Conservation (phyloP, 257 asterid genomes). For the Oldenlandia corymbosa region DNA sequence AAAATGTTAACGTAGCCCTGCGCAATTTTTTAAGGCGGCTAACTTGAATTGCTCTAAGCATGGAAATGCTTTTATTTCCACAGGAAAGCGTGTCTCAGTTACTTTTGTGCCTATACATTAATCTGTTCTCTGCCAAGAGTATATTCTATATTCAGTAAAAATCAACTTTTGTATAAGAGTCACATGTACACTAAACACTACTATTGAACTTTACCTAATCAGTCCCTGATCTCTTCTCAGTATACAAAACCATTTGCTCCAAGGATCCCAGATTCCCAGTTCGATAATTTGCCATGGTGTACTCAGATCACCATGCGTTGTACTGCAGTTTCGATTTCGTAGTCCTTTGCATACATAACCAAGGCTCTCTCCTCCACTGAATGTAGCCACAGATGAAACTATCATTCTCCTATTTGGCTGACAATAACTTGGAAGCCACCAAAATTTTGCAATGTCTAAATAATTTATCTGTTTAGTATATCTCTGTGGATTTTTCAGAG, state of each 20-base stretch:
- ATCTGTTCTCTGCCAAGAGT: neutral
- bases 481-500: slow-evolving; percentile 16
- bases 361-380: too few species aligned
- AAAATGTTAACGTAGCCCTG: too few species aligned
- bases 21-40: too few species aligned
- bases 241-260: neutral
- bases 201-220: neutral
- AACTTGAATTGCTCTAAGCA: neutral
- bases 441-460: neutral
- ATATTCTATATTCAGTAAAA: neutral
- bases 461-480: neutral
- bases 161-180: neutral
- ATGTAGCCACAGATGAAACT: neutral
- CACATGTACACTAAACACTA: slow-evolving; percentile 3
- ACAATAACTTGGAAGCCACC: neutral
- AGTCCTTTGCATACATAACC: too few species aligned
- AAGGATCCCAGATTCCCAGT: neutral
- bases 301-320: neutral
- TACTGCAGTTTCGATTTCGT: too few species aligned
- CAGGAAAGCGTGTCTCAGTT: neutral
- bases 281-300: neutral
- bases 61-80: neutral
- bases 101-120: neutral
- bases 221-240: neutral
- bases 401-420: neutral